Conservation (phyloP, 768 basidiomycete species). For the Suillus weaverae region DNA sequence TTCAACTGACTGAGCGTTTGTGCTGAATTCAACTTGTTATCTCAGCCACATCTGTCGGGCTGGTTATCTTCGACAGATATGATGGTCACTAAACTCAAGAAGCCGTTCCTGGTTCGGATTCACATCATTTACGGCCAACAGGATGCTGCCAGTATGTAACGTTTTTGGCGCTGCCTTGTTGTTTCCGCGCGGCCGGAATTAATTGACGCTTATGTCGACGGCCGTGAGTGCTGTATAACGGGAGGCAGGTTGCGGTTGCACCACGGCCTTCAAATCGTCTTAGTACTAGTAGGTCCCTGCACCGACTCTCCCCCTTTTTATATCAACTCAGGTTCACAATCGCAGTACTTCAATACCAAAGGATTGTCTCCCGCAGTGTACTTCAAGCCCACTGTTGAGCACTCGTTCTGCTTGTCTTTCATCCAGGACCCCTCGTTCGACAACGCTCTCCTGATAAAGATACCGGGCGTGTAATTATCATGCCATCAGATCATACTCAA, state of each 20-base stretch:
- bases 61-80: not conserved
- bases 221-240: conserved; percentile 1
- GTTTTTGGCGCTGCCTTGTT: conserved; percentile 8
- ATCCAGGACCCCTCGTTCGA: not conserved
- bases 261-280: conserved; percentile 1
- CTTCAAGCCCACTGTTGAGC: not conserved
- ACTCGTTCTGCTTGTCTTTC: not conserved
- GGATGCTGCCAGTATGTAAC: not conserved
- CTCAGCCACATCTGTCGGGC: not conserved
- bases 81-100: not conserved
- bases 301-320: not conserved
- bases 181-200: conserved; percentile 3
- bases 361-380: not conserved
- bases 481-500: conserved; percentile 1
- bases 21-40: not conserved
- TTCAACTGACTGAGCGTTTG: not conserved
- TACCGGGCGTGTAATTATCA: not conserved
- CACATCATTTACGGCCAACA: conserved; percentile 1
- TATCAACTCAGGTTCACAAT: not conserved
- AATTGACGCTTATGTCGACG: conserved; percentile 4
- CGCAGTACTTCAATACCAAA: not conserved
- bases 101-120: conserved; percentile 3
- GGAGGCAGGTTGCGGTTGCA: not conserved
- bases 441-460: not conserved
- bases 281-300: not conserved